Base-by-base conservation (phyloP, 257 asterid genomes). In the Apocynum venetum region DNA sequence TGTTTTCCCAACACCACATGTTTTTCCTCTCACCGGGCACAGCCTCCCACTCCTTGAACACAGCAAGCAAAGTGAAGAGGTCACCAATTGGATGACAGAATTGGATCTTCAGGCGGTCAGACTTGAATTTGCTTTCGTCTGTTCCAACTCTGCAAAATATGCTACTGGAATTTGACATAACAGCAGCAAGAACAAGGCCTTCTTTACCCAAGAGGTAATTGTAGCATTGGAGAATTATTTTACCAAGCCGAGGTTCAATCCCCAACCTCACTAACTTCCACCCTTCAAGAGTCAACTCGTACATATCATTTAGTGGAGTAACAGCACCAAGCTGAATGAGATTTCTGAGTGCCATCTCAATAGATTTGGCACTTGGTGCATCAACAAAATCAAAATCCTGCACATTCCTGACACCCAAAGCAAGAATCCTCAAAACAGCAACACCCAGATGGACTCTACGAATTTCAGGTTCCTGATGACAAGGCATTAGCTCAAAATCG, bases 111-210 rank as follows among this genome's bases (percentile, higher is more conserved):
- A 77, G 90, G 85, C 97, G 70, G 80, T 95, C 99, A 61, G 97
- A 90, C 84, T 93, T 88, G 71, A 80, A 69, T 87, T 93, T 95
- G 68, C 84, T 90, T 80, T 85, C 90, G 71, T 75, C 89, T 1
- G 91, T 83, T 53, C 98, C 99, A 44, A 95, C 90, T 81, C 99
- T 88, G 79, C 99, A 95, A 82, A 95, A 95, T 82, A 95, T 88
- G 90, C 91, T 93, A 77, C 94, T 90, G 75, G 90, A 85, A 84
- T 91, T 95, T 56, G 97, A 91, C 99, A 93, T 93, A 25, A 95
- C 93, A 40, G 98, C 96, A 75, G 99, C 96, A 78, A 95, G 97
- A 80, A 86, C 97, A 74, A 95, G 82, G 78, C 98, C 99, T 82
- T 95, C 98, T 79, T 80, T 87, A 74, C 99, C 92, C 84, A 95